Base-by-base conservation (phyloP, 179 eudicot genomes). In the Actinidia chinensis region DNA sequence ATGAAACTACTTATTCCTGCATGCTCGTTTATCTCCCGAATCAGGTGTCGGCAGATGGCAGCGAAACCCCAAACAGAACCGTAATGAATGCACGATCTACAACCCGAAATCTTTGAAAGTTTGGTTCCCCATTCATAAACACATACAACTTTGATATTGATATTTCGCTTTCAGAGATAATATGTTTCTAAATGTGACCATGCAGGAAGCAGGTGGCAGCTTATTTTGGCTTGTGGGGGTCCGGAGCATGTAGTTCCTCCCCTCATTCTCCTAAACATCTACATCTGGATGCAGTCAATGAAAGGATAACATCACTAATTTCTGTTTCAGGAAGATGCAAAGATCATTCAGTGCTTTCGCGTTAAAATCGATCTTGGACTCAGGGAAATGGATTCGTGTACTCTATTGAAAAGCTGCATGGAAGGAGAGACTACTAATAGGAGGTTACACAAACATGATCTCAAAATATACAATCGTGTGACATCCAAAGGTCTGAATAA, bases 11-110 rank as follows among this genome's bases (percentile, higher is more conserved):
- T 4, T 14, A 11, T 36, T 58, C 69, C 58, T 23, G 2, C 5
- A 61, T 58, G 4, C 50, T 83, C 23, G 18, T 28, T 68, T 18
- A 54, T 36, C 59, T 76, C 48, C 25, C 36, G 11, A 74, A 76
- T 72, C 82, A 87, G 89, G 81, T 68, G 65, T 74, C 69, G 67
- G 76, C 59, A 59, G 80, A 81, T 20, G 84, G 74, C 58, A 68
- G 68, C 14, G 79, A 52, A 50, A 68, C 73, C 51, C 43, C 77
- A 33, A 48, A 68, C 20, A 74, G 73, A 66, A 76, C 28, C 47
- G 20, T 61, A 55, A 11, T 1, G 60, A 71, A 54, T 25, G 71
- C 65, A 36, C 2, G 59, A 82, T 48, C 64, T 52, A 54, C 73
- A 50, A 77, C 79, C 61, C 12, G 84, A 76, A 80, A 54, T 22